phyloP scores from a whole-genome alignment of 441 rosid genomes.

The Omphalea diandra region DNA sequence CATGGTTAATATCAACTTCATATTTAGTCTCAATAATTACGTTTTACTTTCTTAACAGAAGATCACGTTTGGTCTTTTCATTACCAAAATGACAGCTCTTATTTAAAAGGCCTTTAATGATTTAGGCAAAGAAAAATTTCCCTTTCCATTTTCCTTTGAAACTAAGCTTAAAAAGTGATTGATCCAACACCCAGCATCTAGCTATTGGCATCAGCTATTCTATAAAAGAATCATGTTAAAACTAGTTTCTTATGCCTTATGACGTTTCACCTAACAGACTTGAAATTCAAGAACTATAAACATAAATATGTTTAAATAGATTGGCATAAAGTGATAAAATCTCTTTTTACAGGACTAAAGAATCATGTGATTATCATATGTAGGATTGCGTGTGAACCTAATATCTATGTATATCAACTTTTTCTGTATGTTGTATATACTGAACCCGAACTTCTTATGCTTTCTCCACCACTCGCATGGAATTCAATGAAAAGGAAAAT shows the following conservation, averaged over 20 bases:
- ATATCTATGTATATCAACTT: not conserved
- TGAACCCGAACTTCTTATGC: not conserved
- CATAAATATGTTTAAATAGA: not conserved
- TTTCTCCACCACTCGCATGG: not conserved
- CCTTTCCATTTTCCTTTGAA: slow-evolving; percentile 12
- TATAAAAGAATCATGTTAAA: too few relatives aligned
- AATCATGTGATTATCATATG: not conserved
- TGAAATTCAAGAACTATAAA: not conserved
- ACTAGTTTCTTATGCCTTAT: too few relatives aligned
- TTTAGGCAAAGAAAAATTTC: not conserved
- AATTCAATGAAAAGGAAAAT: not conserved
- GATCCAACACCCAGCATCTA: not conserved
- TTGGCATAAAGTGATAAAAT: not conserved
- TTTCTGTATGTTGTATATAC: not conserved
- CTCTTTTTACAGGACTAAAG: not conserved
- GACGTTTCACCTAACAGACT: not conserved
- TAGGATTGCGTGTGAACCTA: slow-evolving; percentile 9
- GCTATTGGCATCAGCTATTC: not conserved
- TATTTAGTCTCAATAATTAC: not conserved
- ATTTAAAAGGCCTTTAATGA: not conserved
- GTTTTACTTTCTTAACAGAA: not conserved
- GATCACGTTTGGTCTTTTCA: slow-evolving; percentile 12
- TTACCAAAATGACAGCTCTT: slow-evolving; percentile 18
- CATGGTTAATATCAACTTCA: not conserved
- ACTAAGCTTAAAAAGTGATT: slow-evolving; percentile 16